Evolutionary conservation across 129 eudicot species (phyloP).

Genomic region (Flaveria ramosissima): DNA sequence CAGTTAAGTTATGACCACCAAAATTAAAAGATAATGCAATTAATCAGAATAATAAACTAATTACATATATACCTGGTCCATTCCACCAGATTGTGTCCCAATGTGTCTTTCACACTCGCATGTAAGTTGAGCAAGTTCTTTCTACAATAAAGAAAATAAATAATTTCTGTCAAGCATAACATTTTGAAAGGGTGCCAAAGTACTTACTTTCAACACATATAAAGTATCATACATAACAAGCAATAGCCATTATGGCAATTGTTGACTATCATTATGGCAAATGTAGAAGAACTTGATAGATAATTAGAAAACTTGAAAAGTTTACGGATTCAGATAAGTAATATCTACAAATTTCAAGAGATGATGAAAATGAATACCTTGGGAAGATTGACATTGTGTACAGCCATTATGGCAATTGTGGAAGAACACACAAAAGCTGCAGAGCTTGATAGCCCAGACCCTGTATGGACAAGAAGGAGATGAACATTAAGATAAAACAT

Average conservation of each 20-base stretch:
- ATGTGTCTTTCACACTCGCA: slow-evolving; percentile 97
- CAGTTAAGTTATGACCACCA: slow-evolving; percentile 8
- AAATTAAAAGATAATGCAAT: neutral
- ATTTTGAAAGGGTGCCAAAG: neutral
- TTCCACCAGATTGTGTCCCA: slow-evolving; percentile 99
- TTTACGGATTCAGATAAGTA: neutral
- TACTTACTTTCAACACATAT: no score
- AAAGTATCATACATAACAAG: neutral
- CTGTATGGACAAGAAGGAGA: slow-evolving; percentile 38
- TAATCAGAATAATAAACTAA: neutral
- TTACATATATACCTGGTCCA: slow-evolving; percentile 76
- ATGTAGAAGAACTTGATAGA: no score
- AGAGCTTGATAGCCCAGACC: slow-evolving; percentile 97
- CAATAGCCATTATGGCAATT: neutral
- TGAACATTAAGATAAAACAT: neutral
- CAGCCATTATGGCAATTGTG: slow-evolving; percentile 96
- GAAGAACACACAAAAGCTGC: slow-evolving; percentile 99
- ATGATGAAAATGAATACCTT: slow-evolving; percentile 54
- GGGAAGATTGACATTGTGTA: slow-evolving; percentile 55
- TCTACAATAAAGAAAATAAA: slow-evolving; percentile 38
- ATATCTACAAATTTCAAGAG: neutral
- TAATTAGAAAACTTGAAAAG: neutral
- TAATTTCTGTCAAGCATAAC: neutral
- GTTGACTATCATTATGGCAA: no score
- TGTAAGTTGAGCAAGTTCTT: slow-evolving; percentile 88